Evolutionary conservation across 495 filamentous ascomycete species (phyloP).

Genomic region (Neurospora hispaniola): DNA sequence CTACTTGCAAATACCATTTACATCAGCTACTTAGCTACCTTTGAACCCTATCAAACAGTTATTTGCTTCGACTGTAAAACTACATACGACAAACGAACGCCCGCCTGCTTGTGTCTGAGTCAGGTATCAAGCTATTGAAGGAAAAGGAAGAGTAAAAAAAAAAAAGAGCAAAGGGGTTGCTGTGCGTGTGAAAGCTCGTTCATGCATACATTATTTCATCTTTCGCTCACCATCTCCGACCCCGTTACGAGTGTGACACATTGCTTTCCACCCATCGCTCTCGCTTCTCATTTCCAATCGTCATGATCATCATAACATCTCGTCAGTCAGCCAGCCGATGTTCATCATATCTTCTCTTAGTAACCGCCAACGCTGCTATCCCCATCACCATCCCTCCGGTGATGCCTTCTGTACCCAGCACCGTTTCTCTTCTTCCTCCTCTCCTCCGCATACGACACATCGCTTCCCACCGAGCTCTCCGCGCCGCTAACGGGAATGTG

Average conservation of each 20-base stretch:
- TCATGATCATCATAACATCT: neutral
- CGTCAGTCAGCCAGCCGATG: neutral
- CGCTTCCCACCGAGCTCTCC: slow-evolving; percentile 9
- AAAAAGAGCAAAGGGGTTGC: neutral
- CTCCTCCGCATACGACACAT: slow-evolving; percentile 24
- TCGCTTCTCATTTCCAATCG: neutral
- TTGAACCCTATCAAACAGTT: neutral
- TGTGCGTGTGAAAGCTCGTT: neutral
- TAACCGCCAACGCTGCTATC: neutral
- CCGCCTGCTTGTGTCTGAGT: neutral
- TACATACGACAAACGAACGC: neutral
- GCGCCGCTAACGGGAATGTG: slow-evolving; percentile 48
- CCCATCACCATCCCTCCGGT: slow-evolving; percentile 1
- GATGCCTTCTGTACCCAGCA: slow-evolving; percentile 11
- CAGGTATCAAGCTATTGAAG: neutral
- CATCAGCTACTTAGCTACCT: neutral
- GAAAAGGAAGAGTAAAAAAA: neutral
- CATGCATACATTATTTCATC: neutral
- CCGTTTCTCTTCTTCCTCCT: slow-evolving; percentile 24
- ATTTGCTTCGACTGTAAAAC: neutral
- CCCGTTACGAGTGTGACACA: neutral
- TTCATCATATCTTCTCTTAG: neutral
- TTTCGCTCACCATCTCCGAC: neutral
- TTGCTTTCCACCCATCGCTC: neutral
- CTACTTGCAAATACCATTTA: neutral